These are phyloP conservation scores for Bertia moriformis DNA, from an alignment of 2,329 filamentous ascomycete species.

Conservation along the genomic window DNA sequence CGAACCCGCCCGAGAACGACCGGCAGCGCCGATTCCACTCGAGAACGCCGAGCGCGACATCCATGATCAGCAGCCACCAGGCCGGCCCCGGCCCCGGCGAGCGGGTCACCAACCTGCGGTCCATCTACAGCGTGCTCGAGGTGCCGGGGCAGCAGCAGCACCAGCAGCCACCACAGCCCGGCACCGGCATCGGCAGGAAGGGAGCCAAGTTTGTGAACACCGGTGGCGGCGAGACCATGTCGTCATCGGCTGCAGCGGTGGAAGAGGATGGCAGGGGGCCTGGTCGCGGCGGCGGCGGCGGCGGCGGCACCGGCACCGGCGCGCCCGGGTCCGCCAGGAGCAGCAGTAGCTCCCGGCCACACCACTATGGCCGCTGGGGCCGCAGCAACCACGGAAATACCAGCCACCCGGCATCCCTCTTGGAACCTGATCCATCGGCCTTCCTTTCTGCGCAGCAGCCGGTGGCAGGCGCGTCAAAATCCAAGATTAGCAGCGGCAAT, in stretches of 20 bases:
- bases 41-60: conserved; percentile 84
- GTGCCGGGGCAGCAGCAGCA: too few relatives aligned
- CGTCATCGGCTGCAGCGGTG: conserved; percentile 21
- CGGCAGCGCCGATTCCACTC: conserved; percentile 73
- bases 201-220: conserved; percentile 93
- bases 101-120: conserved; percentile 30
- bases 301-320: conserved; percentile 30
- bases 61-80: conserved; percentile 59
- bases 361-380: conserved; percentile 69
- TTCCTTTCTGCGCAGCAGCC: conserved; percentile 58
- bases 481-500: conserved; percentile 46
- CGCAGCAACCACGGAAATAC: conserved; percentile 52
- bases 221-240: conserved; percentile 44
- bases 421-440: conserved; percentile 65
- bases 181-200: conserved; percentile 43
- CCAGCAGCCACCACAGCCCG: too few relatives aligned
- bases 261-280: conserved; percentile 53
- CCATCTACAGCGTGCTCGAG: conserved; percentile 56
- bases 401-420: conserved; percentile 55
- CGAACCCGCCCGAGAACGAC: conserved; percentile 68
- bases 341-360: conserved; percentile 59
- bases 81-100: conserved; percentile 35
- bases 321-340: conserved; percentile 45
- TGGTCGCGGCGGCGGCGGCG: conserved; percentile 44
- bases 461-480: conserved; percentile 40